Percentiles rank a stretch among this genome's conserved stretches.
These are phyloP conservation scores for Sodiomyces alkalinus DNA, from an alignment of 2,329 filamentous ascomycete species.

Conservation along the genomic window DNA sequence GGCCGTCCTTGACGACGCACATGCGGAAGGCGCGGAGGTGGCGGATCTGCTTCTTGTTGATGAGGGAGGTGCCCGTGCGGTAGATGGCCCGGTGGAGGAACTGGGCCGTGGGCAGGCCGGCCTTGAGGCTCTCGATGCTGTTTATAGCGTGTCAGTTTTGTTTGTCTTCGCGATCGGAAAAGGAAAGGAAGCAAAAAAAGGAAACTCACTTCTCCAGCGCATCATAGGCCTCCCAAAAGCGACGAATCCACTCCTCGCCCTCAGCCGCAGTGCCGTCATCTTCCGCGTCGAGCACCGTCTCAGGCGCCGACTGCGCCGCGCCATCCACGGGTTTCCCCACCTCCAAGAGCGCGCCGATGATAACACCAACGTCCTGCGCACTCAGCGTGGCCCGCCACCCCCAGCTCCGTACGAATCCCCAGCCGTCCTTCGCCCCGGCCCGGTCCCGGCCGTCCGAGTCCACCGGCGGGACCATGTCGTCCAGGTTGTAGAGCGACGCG, in stretches of 20 bases:
- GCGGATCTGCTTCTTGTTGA: slow-evolving; percentile 87
- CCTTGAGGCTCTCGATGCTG: slow-evolving; percentile 62
- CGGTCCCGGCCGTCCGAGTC: slow-evolving; percentile 56
- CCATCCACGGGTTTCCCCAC: slow-evolving; percentile 51
- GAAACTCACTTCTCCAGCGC: slow-evolving; percentile 49
- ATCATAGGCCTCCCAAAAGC: slow-evolving; percentile 61
- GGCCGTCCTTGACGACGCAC: slow-evolving; percentile 88
- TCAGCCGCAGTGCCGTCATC: slow-evolving; percentile 35
- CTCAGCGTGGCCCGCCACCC: slow-evolving; percentile 92
- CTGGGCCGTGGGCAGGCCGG: slow-evolving; percentile 68
- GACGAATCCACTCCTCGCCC: slow-evolving; percentile 47
- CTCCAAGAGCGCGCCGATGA: slow-evolving; percentile 83
- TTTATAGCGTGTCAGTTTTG: too few species aligned
- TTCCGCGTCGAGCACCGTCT: slow-evolving; percentile 21
- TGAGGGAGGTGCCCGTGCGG: slow-evolving; percentile 75
- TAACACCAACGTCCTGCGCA: slow-evolving; percentile 85
- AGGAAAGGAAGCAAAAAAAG: slow-evolving; percentile 25
- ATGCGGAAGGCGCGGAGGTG: slow-evolving; percentile 88
- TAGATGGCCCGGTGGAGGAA: slow-evolving; percentile 86
- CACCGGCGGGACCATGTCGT: slow-evolving; percentile 75
- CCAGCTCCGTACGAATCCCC: slow-evolving; percentile 96
- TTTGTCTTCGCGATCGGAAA: slow-evolving; percentile 30
- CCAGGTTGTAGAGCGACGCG: slow-evolving; percentile 81
- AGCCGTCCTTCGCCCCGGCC: slow-evolving; percentile 69
- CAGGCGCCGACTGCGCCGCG: slow-evolving; percentile 13